Evolutionary conservation across 2,329 filamentous ascomycete species (phyloP).

Genomic region (Epichloe sp.): DNA sequence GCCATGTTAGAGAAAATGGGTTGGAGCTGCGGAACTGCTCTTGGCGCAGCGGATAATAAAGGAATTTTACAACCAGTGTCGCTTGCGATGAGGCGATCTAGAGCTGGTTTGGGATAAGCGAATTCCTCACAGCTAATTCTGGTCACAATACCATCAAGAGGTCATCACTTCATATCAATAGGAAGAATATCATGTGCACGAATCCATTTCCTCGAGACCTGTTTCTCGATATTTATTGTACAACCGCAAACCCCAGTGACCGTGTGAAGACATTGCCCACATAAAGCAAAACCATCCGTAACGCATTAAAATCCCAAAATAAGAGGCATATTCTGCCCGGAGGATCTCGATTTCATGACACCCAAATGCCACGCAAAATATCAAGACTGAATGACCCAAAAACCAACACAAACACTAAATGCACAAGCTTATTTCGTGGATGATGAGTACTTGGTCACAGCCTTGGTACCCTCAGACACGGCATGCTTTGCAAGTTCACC

Average conservation of each 20-base stretch:
- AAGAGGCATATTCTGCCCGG: constrained; percentile 19
- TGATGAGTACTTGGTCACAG: constrained; percentile 99
- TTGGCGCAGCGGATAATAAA: constrained; percentile 73
- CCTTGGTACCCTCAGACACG: constrained; percentile 98
- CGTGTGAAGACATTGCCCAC: constrained; percentile 58
- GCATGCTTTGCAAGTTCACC: constrained; percentile 99
- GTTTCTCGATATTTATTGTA: constrained; percentile 58
- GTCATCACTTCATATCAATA: background rate
- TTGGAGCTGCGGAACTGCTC: constrained; percentile 74
- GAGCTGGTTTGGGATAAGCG: constrained; percentile 61
- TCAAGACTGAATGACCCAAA: constrained; percentile 34
- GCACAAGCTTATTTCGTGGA: constrained; percentile 81
- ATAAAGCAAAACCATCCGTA: constrained; percentile 56
- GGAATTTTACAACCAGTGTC: constrained; percentile 77
- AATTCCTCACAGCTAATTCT: background rate
- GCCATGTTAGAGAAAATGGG: constrained; percentile 95
- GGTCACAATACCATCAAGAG: background rate
- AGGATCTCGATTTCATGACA: constrained; percentile 42
- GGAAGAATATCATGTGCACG: constrained; percentile 37
- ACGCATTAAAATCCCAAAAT: constrained; percentile 54
- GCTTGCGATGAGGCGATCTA: constrained; percentile 76
- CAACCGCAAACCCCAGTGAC: constrained; percentile 57
- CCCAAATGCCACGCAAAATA: constrained; percentile 43
- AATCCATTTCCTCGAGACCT: constrained; percentile 49
- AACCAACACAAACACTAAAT: constrained; percentile 36